A percentile compares a stretch with the other conserved stretches of the same genome.
Conservation (phyloP, 2,329 filamentous ascomycete genomes). For the Microdochium nivale region DNA sequence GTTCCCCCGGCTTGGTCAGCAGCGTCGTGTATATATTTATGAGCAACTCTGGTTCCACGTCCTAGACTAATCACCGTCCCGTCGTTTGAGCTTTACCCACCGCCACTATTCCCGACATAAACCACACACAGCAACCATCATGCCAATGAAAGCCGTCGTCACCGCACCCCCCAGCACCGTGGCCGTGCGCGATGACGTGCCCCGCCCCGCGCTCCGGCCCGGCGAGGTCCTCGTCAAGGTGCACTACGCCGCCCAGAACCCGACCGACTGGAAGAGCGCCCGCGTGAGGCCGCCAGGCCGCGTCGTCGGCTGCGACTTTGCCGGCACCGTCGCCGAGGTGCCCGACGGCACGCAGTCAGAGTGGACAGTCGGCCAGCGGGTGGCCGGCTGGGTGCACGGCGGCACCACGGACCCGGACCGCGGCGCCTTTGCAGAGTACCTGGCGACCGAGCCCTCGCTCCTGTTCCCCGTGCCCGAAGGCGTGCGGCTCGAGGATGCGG, state of each 20-base stretch:
- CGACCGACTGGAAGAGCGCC: conserved; percentile 9
- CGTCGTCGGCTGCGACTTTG: conserved; percentile 10
- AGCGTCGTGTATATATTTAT: no score
- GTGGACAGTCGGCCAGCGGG: conserved; percentile 10
- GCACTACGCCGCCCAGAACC: conserved; percentile 11
- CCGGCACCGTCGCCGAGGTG: conserved; percentile 4
- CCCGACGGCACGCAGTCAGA: conserved; percentile 9
- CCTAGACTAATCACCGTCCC: no score
- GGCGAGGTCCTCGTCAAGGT: conserved; percentile 6
- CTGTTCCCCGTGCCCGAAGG: conserved; percentile 11
- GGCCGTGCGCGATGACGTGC: neutral
- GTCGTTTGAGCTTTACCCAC: no score
- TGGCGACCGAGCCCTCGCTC: conserved; percentile 11
- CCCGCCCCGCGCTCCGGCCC: neutral
- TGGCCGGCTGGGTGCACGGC: conserved; percentile 12
- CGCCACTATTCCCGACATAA: no score
- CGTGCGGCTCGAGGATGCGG: conserved; percentile 13
- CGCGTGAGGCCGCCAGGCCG: neutral
- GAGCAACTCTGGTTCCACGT: no score
- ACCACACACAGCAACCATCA: neutral
- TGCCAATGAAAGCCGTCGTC: neutral
- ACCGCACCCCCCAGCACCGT: neutral
- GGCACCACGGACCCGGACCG: conserved; percentile 10
- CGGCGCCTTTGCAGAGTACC: conserved; percentile 16
- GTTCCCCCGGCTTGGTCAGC: no score